Percentiles rank a stretch among this genome's conserved stretches.
These are phyloP conservation scores for Collariella sp. DNA, from an alignment of 495 filamentous ascomycete species.

Conservation along the genomic window DNA sequence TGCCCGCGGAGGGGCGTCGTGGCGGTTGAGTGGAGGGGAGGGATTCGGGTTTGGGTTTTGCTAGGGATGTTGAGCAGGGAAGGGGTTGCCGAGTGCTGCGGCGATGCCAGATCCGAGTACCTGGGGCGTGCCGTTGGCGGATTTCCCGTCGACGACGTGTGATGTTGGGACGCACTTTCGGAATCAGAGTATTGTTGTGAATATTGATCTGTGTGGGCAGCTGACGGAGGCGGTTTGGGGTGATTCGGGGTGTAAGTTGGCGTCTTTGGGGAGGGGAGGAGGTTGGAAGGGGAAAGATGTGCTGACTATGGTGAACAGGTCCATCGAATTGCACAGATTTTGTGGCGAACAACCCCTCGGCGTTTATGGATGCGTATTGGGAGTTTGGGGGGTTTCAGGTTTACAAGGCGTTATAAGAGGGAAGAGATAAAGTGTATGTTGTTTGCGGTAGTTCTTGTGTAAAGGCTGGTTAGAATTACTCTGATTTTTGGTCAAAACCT, in stretches of 20 bases:
- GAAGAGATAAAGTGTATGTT: slow-evolving; percentile 5
- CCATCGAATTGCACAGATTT: slow-evolving; percentile 48
- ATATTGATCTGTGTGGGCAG: slow-evolving; percentile 61
- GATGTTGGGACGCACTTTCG: slow-evolving; percentile 53
- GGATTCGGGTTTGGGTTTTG: slow-evolving; percentile 58
- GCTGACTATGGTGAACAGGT: slow-evolving; percentile 13
- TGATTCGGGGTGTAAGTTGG: slow-evolving; percentile 34
- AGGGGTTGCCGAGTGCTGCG: slow-evolving; percentile 39
- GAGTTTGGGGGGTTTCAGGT: slow-evolving; percentile 56
- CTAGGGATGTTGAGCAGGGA: slow-evolving; percentile 29
- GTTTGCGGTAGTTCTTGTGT: background rate
- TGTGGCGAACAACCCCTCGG: slow-evolving; percentile 53
- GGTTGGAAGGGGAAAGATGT: background rate
- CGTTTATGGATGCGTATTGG: slow-evolving; percentile 59
- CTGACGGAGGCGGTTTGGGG: slow-evolving; percentile 47
- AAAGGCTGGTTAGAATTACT: background rate
- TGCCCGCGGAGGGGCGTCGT: slow-evolving; percentile 49
- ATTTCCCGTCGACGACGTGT: slow-evolving; percentile 50
- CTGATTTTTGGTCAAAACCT: too few relatives aligned
- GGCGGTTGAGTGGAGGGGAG: slow-evolving; percentile 55
- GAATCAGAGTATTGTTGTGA: slow-evolving; percentile 58
- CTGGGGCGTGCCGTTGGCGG: slow-evolving; percentile 52
- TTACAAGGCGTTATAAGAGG: slow-evolving; percentile 33
- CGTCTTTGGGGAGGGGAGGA: slow-evolving; percentile 15
- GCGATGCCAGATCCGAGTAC: slow-evolving; percentile 44